phyloP scores from a whole-genome alignment of 805 yeast species.

The Blastobotrys chiropterorum region DNA sequence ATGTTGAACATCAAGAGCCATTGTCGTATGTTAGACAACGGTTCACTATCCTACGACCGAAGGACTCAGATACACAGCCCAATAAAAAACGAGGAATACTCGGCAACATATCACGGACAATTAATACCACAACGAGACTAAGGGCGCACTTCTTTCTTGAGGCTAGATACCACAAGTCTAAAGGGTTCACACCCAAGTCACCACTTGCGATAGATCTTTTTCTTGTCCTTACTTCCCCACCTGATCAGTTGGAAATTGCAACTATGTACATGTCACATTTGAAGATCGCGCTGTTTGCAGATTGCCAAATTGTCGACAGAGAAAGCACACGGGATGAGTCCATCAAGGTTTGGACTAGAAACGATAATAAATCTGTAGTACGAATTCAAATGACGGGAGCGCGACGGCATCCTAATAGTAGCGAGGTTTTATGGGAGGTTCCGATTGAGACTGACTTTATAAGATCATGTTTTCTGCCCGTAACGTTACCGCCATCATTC shows the following conservation, averaged over 20 bases:
- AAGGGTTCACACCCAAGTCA: constrained; percentile 39
- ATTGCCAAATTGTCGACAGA: constrained; percentile 19
- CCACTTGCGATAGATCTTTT: constrained; percentile 22
- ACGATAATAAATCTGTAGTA: background rate
- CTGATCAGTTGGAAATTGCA: constrained; percentile 19
- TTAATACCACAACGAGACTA: too few relatives aligned
- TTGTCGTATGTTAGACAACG: constrained; percentile 40
- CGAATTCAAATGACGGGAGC: background rate
- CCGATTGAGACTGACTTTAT: constrained; percentile 23
- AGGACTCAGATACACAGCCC: constrained; percentile 3
- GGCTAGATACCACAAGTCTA: constrained; percentile 41
- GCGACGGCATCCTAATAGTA: background rate
- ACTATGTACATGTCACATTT: constrained; percentile 36
- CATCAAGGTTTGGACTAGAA: background rate
- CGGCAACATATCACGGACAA: too few relatives aligned
- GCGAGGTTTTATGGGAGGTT: constrained; percentile 10
- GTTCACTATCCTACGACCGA: constrained; percentile 9
- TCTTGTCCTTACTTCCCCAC: constrained; percentile 14
- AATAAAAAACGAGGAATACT: constrained; percentile 15
- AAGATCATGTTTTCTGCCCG: constrained; percentile 40
- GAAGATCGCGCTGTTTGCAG: constrained; percentile 28
- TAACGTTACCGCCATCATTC: constrained; percentile 50
- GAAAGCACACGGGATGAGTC: constrained; percentile 10
- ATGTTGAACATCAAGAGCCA: constrained; percentile 12
- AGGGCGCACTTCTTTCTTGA: constrained; percentile 42